These are phyloP conservation scores for Hyparrhenia diplandra DNA, from an alignment of 176 grass and related monocot genomes.

Conservation along the genomic window DNA sequence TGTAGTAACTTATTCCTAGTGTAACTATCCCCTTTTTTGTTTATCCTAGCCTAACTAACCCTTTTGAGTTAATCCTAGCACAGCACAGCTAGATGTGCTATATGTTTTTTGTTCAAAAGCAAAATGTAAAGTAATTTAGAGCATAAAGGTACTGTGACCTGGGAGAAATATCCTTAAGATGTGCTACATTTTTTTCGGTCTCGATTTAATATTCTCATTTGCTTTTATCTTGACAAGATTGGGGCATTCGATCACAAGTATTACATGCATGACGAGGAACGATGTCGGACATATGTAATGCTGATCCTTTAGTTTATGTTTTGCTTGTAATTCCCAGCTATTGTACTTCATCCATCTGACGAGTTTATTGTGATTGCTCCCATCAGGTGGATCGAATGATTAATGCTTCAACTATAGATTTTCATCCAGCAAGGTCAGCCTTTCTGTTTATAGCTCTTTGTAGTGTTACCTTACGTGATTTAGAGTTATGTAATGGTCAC, in stretches of 20 bases:
- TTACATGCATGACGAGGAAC: constrained; percentile 27
- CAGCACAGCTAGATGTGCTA: no score
- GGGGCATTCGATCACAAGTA: constrained; percentile 62
- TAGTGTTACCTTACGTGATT: not conserved
- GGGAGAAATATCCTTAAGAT: not conserved
- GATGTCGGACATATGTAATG: constrained; percentile 64
- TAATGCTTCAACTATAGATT: constrained; percentile 28
- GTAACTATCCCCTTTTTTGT: not conserved
- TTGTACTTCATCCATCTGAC: constrained; percentile 9
- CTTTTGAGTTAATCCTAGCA: not conserved
- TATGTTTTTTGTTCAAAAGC: not conserved
- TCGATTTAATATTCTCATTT: constrained; percentile 6
- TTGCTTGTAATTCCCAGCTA: not conserved
- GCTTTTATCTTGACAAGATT: constrained; percentile 33
- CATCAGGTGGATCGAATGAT: constrained; percentile 39
- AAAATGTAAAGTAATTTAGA: not conserved
- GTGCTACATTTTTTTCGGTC: not conserved
- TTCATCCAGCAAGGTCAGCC: constrained; percentile 37
- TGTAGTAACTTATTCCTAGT: not conserved
- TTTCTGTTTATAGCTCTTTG: constrained; percentile 11
- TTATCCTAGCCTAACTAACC: not conserved
- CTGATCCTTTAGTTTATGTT: not conserved
- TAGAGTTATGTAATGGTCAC: not conserved
- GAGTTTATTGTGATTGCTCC: constrained; percentile 19
- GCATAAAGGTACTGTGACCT: not conserved